Base-by-base conservation (phyloP, 371 early-diverging fungal genomes). In the Haplosporangium sp. region DNA sequence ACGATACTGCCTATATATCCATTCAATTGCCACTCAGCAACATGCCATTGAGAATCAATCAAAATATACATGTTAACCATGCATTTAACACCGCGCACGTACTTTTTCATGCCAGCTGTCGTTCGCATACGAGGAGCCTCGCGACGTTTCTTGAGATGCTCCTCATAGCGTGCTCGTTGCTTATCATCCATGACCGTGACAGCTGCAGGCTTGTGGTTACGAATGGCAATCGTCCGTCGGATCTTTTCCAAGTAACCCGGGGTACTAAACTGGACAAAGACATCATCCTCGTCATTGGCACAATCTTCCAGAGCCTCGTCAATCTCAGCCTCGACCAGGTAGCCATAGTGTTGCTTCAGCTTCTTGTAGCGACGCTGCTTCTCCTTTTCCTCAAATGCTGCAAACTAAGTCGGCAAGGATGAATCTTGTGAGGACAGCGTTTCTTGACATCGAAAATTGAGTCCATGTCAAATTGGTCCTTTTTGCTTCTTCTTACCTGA, bases 241-340 rank as follows among this genome's bases (percentile, higher is more conserved):
- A 96, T 86, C 59, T 80, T 86, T 59, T 82, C 67, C 67, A 95
- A 83, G 64, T 93, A 93, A 0, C 89, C 91, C 14, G 86, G 86
- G 43, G 90, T 85, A 36, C 95, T 92, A 48, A 95, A 86, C 53
- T 91, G 89, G 56, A 88, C 83, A 67, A 94, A 90, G 23, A 88
- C 91, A 67, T 92, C 89, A 64, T 95, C 93, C 82, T 95, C 96
- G 64, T 96, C 92, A 64, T 93, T 86, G 20, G 84, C 86, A 70
- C 89, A 89, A 58, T 95, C 93, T 61, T 88, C 86, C 29, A 96
- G 80, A 53, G 95, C 93, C 56, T 89, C 89, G 53, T 86, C 82
- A 37, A 96, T 91, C 83, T 97, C 97, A 66, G 95, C 94, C 62
- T 87, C 86, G 0, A 86, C 84, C 36, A 97, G 74, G 71, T 93